These are phyloP conservation scores for Russula ochroleuca DNA, from an alignment of 768 basidiomycete genomes.

Conservation along the genomic window DNA sequence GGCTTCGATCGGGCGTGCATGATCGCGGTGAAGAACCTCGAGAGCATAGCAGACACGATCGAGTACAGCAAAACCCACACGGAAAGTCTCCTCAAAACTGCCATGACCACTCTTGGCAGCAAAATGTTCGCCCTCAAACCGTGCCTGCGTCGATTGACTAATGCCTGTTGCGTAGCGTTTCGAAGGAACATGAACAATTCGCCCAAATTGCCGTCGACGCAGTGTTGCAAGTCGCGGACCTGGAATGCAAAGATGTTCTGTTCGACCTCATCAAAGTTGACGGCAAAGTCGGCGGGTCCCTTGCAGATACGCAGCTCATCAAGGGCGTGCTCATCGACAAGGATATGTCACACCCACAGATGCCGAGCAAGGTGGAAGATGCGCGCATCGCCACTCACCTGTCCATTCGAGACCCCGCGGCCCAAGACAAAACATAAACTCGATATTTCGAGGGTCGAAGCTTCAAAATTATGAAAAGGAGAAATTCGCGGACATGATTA, in stretches of 20 bases:
- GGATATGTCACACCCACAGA: slow-evolving; percentile 99
- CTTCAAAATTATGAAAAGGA: slow-evolving; percentile 92
- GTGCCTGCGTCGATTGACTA: background rate
- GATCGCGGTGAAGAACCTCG: slow-evolving; percentile 86
- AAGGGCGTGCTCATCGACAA: slow-evolving; percentile 99
- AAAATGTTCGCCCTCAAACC: slow-evolving; percentile 73
- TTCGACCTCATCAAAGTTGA: slow-evolving; percentile 99
- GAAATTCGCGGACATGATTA: slow-evolving; percentile 97
- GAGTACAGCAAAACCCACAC: slow-evolving; percentile 80
- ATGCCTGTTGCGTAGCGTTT: slow-evolving; percentile 75
- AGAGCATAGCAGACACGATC: slow-evolving; percentile 86
- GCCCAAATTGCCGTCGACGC: slow-evolving; percentile 98
- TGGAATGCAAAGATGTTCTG: slow-evolving; percentile 89
- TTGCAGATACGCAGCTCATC: slow-evolving; percentile 93
- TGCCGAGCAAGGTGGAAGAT: slow-evolving; percentile 85
- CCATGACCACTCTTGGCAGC: slow-evolving; percentile 94
- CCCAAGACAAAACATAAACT: slow-evolving; percentile 99
- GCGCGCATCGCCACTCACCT: slow-evolving; percentile 95
- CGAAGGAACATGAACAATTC: slow-evolving; percentile 92
- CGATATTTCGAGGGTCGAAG: slow-evolving; percentile 94
- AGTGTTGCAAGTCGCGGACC: slow-evolving; percentile 90
- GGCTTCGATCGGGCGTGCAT: slow-evolving; percentile 94
- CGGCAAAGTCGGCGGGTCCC: slow-evolving; percentile 95
- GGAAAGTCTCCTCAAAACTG: slow-evolving; percentile 85
- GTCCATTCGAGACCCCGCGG: slow-evolving; percentile 96